A percentile compares a stretch with the other conserved stretches of the same genome.
Evolutionary conservation across 2,329 filamentous ascomycete species (phyloP).

Genomic region (Corinectria fuckeliana): DNA sequence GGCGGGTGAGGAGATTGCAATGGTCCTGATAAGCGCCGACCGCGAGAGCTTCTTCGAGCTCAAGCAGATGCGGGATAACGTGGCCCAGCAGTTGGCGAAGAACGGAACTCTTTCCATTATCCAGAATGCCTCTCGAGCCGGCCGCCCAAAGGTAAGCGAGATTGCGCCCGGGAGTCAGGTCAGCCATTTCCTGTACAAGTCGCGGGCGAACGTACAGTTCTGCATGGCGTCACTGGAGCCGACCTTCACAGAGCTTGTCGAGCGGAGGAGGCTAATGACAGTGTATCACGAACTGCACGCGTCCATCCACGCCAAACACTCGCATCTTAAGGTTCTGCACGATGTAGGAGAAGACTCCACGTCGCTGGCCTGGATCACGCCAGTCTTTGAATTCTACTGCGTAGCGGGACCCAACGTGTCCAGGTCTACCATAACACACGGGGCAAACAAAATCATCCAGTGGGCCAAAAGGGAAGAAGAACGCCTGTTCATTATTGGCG

Average conservation of each 20-base stretch:
- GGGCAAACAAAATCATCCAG: conserved; percentile 86
- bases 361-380: conserved; percentile 88
- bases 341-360: conserved; percentile 76
- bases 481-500: conserved; percentile 93
- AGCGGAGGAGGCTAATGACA: conserved; percentile 76
- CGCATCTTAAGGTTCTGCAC: conserved; percentile 87
- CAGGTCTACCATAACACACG: conserved; percentile 74
- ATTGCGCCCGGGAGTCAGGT: conserved; percentile 82
- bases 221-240: conserved; percentile 84
- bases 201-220: conserved; percentile 92
- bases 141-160: conserved; percentile 74
- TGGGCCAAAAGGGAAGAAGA: conserved; percentile 95
- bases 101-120: conserved; percentile 80
- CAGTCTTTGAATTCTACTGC: conserved; percentile 92
- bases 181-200: conserved; percentile 96
- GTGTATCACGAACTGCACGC: conserved; percentile 87
- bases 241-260: conserved; percentile 64
- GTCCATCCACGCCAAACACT: conserved; percentile 81
- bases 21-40: conserved; percentile 89
- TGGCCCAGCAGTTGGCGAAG: conserved; percentile 73
- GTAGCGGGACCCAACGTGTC: conserved; percentile 80
- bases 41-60: conserved; percentile 94
- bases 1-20: conserved; percentile 80
- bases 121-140: conserved; percentile 70
- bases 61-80: conserved; percentile 72